Evolutionary conservation across 148 eudicot genomes (phyloP).

Genomic region (Cornus controversa): DNA sequence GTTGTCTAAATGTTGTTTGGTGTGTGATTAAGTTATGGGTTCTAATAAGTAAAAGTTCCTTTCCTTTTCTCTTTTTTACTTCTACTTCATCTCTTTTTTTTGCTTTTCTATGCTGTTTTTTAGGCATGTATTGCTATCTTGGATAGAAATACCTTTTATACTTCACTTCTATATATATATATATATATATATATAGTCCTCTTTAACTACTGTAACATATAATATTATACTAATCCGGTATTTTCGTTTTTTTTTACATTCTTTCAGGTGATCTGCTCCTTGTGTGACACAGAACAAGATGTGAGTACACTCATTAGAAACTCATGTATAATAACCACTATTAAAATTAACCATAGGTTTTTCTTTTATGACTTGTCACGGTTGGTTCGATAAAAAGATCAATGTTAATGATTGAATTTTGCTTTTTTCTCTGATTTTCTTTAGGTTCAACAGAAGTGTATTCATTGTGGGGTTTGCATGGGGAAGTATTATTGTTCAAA

Average conservation of each 20-base stretch:
- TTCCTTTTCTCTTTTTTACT: neutral
- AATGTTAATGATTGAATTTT: neutral
- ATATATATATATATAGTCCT: neutral
- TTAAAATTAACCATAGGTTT: neutral
- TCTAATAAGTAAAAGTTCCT: too few relatives aligned
- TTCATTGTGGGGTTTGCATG: slow-evolving; percentile 62
- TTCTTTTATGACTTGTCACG: neutral
- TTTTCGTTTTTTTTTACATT: neutral
- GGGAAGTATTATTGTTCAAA: slow-evolving; percentile 59
- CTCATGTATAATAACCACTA: neutral
- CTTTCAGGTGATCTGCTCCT: slow-evolving; percentile 72
- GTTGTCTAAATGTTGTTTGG: neutral
- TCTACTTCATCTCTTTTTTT: neutral
- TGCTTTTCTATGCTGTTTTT: neutral
- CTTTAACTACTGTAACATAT: neutral
- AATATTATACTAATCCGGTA: neutral
- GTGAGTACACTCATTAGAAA: slow-evolving; percentile 39
- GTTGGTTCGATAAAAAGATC: neutral
- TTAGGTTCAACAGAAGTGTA: slow-evolving; percentile 71
- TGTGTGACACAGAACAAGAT: slow-evolving; percentile 78
- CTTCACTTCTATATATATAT: neutral
- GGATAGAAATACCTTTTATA: too few relatives aligned
- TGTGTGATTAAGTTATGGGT: neutral
- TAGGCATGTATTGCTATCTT: too few relatives aligned
- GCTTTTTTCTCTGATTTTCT: slow-evolving; percentile 2